These are phyloP conservation scores for Guyanaporus albipodus DNA, from an alignment of 768 basidiomycete genomes.

Conservation along the genomic window DNA sequence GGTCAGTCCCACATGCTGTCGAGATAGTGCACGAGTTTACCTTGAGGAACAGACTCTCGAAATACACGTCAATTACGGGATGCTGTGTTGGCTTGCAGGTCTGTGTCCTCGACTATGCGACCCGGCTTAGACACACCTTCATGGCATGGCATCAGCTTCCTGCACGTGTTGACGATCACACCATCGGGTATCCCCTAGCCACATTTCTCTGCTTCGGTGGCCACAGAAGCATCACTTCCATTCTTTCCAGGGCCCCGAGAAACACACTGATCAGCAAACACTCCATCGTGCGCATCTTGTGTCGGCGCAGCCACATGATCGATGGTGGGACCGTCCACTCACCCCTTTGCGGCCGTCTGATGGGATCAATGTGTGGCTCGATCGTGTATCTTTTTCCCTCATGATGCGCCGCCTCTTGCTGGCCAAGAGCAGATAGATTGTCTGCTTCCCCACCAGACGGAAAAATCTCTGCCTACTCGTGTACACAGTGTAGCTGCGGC, in stretches of 20 bases:
- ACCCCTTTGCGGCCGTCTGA: neutral
- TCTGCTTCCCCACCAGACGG: neutral
- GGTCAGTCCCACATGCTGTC: neutral
- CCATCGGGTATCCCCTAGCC: neutral
- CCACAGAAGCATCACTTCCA: constrained; percentile 2
- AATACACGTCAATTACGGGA: neutral
- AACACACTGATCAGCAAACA: neutral
- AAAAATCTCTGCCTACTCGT: too few species aligned
- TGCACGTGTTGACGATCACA: constrained; percentile 1
- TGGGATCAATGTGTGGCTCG: constrained; percentile 1
- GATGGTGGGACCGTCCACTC: neutral
- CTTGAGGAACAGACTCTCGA: neutral
- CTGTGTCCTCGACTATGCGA: neutral
- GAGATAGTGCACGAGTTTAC: neutral
- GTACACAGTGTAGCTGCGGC: too few species aligned
- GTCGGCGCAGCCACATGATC: constrained; percentile 5
- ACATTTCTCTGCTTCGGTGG: neutral
- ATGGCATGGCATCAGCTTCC: constrained; percentile 1
- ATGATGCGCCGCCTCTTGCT: neutral
- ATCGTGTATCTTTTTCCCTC: neutral
- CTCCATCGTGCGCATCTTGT: neutral
- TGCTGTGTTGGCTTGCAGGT: neutral
- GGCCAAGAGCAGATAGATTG: neutral
- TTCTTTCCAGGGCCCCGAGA: neutral
- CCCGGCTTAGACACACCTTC: constrained; percentile 1